A percentile compares a stretch with the other conserved stretches of the same genome.
Conservation (phyloP, 2,329 filamentous ascomycete genomes). For the Metarhizium guizhouense region DNA sequence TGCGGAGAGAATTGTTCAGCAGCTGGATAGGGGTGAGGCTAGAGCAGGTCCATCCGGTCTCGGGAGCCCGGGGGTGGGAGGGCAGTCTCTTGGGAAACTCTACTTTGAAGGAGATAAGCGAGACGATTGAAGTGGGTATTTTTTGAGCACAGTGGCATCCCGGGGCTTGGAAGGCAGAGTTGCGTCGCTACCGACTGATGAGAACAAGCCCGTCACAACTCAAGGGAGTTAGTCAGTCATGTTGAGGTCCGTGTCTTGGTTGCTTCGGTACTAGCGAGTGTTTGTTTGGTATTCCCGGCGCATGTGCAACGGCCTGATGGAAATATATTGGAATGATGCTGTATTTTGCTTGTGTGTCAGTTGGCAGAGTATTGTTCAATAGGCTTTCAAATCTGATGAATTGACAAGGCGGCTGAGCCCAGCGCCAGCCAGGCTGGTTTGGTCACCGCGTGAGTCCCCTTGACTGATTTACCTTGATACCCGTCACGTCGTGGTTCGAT, state of each 20-base stretch:
- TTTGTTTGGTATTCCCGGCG: not conserved
- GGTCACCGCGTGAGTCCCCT: not conserved
- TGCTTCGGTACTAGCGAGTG: not conserved
- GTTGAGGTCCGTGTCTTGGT: not conserved
- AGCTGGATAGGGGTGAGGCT: conserved; percentile 42
- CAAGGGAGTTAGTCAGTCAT: not conserved
- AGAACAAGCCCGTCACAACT: not conserved
- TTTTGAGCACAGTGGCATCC: not conserved
- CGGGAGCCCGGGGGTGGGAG: conserved; percentile 34
- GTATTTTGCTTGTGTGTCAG: not conserved
- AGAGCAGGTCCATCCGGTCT: conserved; percentile 28
- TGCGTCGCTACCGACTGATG: not conserved
- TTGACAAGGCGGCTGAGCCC: not conserved
- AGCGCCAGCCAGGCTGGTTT: too few species aligned
- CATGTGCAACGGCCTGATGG: not conserved
- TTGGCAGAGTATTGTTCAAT: not conserved
- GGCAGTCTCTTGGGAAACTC: conserved; percentile 45
- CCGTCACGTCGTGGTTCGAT: not conserved
- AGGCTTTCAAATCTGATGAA: not conserved
- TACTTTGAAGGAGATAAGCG: conserved; percentile 46
- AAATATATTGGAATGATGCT: not conserved
- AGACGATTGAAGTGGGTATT: conserved; percentile 6
- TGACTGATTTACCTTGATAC: not conserved
- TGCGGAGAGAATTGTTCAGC: conserved; percentile 55
- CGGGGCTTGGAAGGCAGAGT: not conserved